Percentiles rank a stretch among this genome's conserved stretches.
phyloP scores from a whole-genome alignment of 345 rosid species.

The Arabidopsis suecica region DNA sequence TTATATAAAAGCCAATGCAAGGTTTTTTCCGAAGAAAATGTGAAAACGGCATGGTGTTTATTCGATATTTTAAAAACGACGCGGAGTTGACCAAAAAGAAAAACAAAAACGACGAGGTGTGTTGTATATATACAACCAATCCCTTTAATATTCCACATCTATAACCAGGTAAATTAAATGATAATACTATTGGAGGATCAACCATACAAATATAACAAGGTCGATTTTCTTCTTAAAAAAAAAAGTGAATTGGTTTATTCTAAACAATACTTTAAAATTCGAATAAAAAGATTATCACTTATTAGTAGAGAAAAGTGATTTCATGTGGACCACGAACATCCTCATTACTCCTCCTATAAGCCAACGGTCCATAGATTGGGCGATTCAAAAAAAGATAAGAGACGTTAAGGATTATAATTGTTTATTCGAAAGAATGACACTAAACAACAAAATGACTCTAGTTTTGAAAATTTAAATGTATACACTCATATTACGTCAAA shows the following conservation, averaged over 20 bases:
- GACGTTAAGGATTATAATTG: conserved; percentile 26
- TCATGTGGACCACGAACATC: conserved; percentile 30
- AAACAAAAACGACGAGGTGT: background rate
- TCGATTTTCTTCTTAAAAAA: too few species aligned
- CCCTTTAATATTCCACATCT: background rate
- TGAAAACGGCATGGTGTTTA: conserved; percentile 24
- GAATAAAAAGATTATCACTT: too few species aligned
- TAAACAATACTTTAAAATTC: too few species aligned
- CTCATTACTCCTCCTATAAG: conserved; percentile 4
- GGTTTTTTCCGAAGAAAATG: background rate
- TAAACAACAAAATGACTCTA: background rate
- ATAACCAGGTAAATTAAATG: too few species aligned
- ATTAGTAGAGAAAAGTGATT: conserved; percentile 1
- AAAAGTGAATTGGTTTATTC: too few species aligned
- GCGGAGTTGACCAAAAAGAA: background rate
- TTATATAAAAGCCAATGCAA: conserved; percentile 10
- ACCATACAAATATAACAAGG: too few species aligned
- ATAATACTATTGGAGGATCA: too few species aligned
- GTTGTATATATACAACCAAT: background rate
- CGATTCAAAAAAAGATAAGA: conserved; percentile 14
- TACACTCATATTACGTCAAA: too few species aligned
- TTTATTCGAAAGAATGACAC: conserved; percentile 17
- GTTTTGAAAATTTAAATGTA: background rate
- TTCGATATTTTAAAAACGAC: background rate
- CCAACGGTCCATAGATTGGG: conserved; percentile 25